Percentiles rank a stretch among this genome's conserved stretches.
Conservation (phyloP, 176 grass and related monocot species). For the Oryza longistaminata region DNA sequence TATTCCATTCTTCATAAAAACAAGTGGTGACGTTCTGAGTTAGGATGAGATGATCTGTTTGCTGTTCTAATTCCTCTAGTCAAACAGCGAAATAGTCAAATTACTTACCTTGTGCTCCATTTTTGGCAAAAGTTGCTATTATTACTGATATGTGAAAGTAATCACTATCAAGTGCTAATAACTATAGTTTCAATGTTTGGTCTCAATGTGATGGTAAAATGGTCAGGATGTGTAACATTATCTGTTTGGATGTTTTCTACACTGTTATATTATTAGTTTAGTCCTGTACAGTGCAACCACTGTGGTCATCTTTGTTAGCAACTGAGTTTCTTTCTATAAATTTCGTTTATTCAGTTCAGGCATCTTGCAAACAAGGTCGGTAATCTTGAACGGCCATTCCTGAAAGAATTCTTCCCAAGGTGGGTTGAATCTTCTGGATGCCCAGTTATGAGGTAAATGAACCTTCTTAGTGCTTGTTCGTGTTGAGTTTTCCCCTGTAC, state of each 20-base stretch:
- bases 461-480: constrained; percentile 9
- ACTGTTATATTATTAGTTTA: background rate
- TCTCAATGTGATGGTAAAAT: constrained; percentile 14
- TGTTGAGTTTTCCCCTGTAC: constrained; percentile 15
- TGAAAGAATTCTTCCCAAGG: constrained; percentile 97
- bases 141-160: constrained; percentile 13
- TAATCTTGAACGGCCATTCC: constrained; percentile 95
- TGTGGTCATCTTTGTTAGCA: background rate
- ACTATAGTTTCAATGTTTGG: constrained; percentile 14
- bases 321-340: constrained; percentile 35
- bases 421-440: constrained; percentile 95
- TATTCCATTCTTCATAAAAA: too few species aligned
- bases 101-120: background rate
- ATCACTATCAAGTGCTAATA: constrained; percentile 8
- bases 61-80: too few species aligned
- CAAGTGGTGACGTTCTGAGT: too few species aligned
- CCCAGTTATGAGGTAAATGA: constrained; percentile 82
- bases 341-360: constrained; percentile 80
- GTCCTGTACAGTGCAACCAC: background rate
- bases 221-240: background rate
- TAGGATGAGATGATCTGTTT: too few species aligned
- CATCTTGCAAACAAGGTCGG: constrained; percentile 95
- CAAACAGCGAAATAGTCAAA: too few species aligned
- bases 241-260: background rate
- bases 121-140: background rate